Percentiles rank a stretch among this genome's conserved stretches.
Evolutionary conservation across 1,284 basidiomycete species (phyloP).

Genomic region (Fomitopsis palustris): DNA sequence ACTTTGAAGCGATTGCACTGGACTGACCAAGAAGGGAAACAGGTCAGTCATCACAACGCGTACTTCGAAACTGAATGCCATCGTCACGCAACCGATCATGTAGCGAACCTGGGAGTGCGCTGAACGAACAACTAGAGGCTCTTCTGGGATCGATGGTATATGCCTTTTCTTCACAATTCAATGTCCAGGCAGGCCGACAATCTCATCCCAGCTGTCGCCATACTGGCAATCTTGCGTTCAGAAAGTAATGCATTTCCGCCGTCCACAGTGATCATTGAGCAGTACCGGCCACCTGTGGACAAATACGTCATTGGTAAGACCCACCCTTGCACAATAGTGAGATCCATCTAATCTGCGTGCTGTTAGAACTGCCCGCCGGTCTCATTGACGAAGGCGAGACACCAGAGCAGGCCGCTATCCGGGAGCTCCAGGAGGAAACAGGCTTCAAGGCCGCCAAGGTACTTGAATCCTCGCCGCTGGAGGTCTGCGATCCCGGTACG

Average conservation of each 20-base stretch:
- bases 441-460: slow-evolving; percentile 72
- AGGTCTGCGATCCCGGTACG: slow-evolving; percentile 77
- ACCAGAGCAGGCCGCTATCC: slow-evolving; percentile 71
- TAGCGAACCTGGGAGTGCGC: slow-evolving; percentile 87
- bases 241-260: slow-evolving; percentile 61
- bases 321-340: not conserved
- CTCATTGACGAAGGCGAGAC: slow-evolving; percentile 82
- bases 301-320: slow-evolving; percentile 69
- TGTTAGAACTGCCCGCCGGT: slow-evolving; percentile 80
- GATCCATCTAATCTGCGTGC: not conserved
- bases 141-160: slow-evolving; percentile 78
- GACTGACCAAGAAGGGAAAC: slow-evolving; percentile 67
- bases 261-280: slow-evolving; percentile 84
- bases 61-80: not conserved
- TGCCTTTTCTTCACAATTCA: not conserved
- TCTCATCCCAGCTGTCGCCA: slow-evolving; percentile 75
- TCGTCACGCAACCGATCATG: not conserved
- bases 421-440: slow-evolving; percentile 90
- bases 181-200: no score
- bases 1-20: slow-evolving; percentile 73
- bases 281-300: slow-evolving; percentile 81
- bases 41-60: slow-evolving; percentile 42
- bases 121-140: slow-evolving; percentile 71
- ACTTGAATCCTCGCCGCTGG: slow-evolving; percentile 61
- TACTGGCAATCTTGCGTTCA: slow-evolving; percentile 76